Conservation (phyloP, 129 eudicot genomes). For the Ambrosia artemisiifolia region DNA sequence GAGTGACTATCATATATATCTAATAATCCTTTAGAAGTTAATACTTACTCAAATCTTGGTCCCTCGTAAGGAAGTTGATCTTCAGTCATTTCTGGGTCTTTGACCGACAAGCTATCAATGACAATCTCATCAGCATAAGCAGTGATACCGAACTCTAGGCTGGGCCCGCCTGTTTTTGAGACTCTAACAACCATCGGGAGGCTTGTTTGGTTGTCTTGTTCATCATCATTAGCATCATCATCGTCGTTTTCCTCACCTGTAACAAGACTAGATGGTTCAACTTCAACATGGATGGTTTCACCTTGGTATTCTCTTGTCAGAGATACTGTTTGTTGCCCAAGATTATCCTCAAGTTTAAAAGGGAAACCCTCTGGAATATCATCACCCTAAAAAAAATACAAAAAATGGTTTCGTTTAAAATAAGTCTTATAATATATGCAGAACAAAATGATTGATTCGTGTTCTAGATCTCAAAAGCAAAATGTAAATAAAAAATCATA, state of each 20-base stretch:
- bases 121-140: constrained; percentile 71
- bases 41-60: constrained; percentile 75
- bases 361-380: constrained; percentile 69
- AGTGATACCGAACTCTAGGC: constrained; percentile 63
- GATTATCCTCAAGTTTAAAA: constrained; percentile 57
- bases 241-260: constrained; percentile 56
- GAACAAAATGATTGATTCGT: too few relatives aligned
- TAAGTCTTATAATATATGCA: too few relatives aligned
- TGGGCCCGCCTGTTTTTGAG: constrained; percentile 50
- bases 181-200: constrained; percentile 68
- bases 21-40: background rate
- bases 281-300: constrained; percentile 69
- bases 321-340: constrained; percentile 60
- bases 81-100: constrained; percentile 58
- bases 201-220: constrained; percentile 30
- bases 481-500: too few relatives aligned
- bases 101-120: constrained; percentile 61
- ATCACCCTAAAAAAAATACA: constrained; percentile 41
- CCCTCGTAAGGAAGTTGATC: constrained; percentile 84
- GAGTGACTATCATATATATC: too few relatives aligned
- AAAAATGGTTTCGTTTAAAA: too few relatives aligned
- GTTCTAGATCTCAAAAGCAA: too few relatives aligned
- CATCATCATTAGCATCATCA: constrained; percentile 44
- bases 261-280: constrained; percentile 60
- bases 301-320: constrained; percentile 71